Conservation (phyloP, 768 basidiomycete species). For the Amanita brunnescens region DNA sequence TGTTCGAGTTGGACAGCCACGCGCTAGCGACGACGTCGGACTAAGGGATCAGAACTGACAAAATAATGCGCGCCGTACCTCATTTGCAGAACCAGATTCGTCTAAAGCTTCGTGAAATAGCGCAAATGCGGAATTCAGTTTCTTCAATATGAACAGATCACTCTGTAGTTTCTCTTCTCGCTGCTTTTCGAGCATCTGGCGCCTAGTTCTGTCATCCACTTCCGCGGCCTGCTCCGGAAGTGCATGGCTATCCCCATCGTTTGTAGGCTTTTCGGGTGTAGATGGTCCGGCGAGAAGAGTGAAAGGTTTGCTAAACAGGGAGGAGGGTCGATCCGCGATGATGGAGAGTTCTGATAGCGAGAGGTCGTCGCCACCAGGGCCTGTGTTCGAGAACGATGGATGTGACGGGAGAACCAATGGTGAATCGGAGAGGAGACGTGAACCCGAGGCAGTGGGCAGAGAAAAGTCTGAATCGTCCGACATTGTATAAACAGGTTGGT, state of each 20-base stretch:
- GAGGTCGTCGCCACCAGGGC: conserved; percentile 40
- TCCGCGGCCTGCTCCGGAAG: not conserved
- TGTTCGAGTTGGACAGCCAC: conserved; percentile 59
- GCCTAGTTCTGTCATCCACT: not conserved
- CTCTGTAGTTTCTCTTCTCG: conserved; percentile 68
- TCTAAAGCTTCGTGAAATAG: conserved; percentile 59
- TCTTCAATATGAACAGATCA: conserved; percentile 64
- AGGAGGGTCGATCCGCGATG: conserved; percentile 24
- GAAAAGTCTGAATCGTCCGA: conserved; percentile 5
- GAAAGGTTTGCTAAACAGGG: conserved; percentile 17
- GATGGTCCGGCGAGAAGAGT: conserved; percentile 18
- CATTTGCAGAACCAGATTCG: conserved; percentile 57
- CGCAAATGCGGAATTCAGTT: conserved; percentile 64
- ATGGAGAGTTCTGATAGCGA: conserved; percentile 50
- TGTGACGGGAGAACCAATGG: conserved; percentile 16
- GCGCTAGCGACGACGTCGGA: conserved; percentile 30
- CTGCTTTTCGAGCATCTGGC: not conserved
- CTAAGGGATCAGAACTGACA: not conserved
- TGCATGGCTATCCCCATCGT: conserved; percentile 4
- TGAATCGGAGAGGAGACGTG: conserved; percentile 37
- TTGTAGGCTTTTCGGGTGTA: conserved; percentile 6
- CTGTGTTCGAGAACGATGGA: conserved; percentile 25
- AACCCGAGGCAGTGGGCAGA: conserved; percentile 5
- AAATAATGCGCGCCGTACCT: conserved; percentile 35
- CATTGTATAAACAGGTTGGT: too few relatives aligned